Evolutionary conservation across 23 red algal genomes (phyloP).

Genomic region (Chondrus crispus): DNA sequence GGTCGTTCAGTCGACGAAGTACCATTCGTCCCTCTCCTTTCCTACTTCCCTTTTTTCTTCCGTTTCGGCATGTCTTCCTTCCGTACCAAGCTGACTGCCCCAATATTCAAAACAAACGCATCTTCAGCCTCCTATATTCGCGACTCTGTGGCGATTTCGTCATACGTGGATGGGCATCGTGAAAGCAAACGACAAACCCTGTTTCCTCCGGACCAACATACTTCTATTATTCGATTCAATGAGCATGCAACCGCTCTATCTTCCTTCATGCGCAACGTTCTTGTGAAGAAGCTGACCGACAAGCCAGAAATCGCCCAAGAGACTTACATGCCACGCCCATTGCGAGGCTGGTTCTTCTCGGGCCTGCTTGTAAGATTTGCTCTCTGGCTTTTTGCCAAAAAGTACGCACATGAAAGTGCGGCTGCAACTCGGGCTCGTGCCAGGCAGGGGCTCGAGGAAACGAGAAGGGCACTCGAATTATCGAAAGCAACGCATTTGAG

Average conservation of each 20-base stretch:
- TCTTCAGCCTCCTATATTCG: neutral
- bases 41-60: neutral
- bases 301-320: neutral
- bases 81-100: neutral
- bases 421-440: conserved; percentile 1
- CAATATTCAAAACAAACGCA: neutral
- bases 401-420: neutral
- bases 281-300: neutral
- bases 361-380: neutral
- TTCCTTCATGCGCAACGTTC: neutral
- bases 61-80: neutral
- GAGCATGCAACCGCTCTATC: conserved; percentile 16
- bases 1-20: neutral
- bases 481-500: conserved; percentile 25
- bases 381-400: conserved; percentile 19
- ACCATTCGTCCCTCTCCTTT: neutral
- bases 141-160: conserved; percentile 8
- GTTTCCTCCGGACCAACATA: conserved; percentile 4
- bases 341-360: conserved; percentile 13
- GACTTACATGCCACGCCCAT: neutral
- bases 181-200: neutral
- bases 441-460: neutral
- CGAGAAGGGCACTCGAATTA: conserved; percentile 8
- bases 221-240: conserved; percentile 16
- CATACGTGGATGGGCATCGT: conserved; percentile 17